Evolutionary conservation across 2,329 filamentous ascomycete species (phyloP).

Genomic region (Penicillium freii): DNA sequence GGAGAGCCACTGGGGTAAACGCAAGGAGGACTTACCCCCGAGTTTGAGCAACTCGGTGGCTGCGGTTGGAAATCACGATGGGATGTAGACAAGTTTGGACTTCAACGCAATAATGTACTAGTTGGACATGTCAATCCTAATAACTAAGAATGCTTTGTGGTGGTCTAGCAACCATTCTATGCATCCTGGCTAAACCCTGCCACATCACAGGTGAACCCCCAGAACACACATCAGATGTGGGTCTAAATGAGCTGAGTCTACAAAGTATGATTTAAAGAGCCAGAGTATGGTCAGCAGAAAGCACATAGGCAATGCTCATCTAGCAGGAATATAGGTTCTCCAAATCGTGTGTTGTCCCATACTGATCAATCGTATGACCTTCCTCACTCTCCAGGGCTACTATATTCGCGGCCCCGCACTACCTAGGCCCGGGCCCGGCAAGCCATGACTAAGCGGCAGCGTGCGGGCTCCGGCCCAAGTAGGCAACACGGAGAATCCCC

Average conservation of each 20-base stretch:
- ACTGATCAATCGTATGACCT: not conserved
- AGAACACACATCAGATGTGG: slow-evolving; percentile 15
- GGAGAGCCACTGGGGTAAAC: slow-evolving; percentile 65
- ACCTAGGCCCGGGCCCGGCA: not conserved
- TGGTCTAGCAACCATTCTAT: slow-evolving; percentile 3
- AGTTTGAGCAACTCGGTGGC: slow-evolving; percentile 21
- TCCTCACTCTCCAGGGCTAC: not conserved
- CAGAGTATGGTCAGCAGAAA: not conserved
- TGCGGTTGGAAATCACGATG: slow-evolving; percentile 3
- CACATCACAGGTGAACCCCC: not conserved
- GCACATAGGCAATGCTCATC: not conserved
- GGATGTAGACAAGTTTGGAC: not conserved
- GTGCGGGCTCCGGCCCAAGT: not conserved
- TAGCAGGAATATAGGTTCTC: not conserved
- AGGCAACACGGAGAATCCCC: slow-evolving; percentile 2
- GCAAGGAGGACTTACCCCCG: slow-evolving; percentile 59
- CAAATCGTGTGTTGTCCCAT: not conserved
- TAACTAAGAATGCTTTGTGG: not conserved
- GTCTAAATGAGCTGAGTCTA: not conserved
- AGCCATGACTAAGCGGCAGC: slow-evolving; percentile 17
- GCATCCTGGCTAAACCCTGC: not conserved
- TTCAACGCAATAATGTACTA: not conserved
- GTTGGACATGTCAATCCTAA: not conserved
- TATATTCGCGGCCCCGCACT: not conserved
- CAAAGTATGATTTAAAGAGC: not conserved